phyloP scores from a whole-genome alignment of 2,329 filamentous ascomycete genomes.

The Fusarium scirpi region DNA sequence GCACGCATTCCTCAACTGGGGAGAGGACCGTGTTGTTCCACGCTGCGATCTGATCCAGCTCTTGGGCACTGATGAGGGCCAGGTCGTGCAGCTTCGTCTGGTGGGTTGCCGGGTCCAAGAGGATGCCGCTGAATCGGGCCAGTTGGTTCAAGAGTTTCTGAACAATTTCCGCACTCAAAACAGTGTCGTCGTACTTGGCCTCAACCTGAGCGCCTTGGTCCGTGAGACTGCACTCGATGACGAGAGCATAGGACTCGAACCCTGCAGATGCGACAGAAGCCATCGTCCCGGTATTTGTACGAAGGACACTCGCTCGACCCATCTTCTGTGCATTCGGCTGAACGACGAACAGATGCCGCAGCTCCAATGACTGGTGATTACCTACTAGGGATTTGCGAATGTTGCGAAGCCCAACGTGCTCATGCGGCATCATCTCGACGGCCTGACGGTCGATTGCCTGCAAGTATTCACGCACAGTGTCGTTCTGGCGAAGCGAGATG shows the following conservation, averaged over 20 bases:
- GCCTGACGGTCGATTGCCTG: constrained; percentile 45
- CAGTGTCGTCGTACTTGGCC: constrained; percentile 11
- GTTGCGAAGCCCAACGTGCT: constrained; percentile 35
- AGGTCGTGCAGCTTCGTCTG: constrained; percentile 11
- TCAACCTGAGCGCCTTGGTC: constrained; percentile 12
- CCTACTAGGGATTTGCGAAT: constrained; percentile 21
- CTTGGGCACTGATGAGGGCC: constrained; percentile 7
- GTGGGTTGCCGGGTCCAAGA: constrained; percentile 10
- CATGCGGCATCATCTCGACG: constrained; percentile 36
- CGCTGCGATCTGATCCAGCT: constrained; percentile 10
- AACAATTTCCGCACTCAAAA: constrained; percentile 9
- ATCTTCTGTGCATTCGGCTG: constrained; percentile 13
- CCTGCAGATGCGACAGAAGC: constrained; percentile 12
- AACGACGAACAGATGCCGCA: constrained; percentile 5
- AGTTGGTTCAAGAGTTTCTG: constrained; percentile 12
- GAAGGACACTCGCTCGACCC: constrained; percentile 13
- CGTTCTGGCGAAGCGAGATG: constrained; percentile 44
- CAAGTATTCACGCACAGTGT: constrained; percentile 56
- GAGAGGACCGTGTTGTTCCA: constrained; percentile 29
- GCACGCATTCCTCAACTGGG: constrained; percentile 39
- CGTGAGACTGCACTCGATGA: constrained; percentile 14
- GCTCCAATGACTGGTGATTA: constrained; percentile 8
- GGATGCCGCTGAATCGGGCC: constrained; percentile 10
- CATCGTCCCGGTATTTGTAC: constrained; percentile 13
- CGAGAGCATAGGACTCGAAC: constrained; percentile 13